A percentile compares a stretch with the other conserved stretches of the same genome.
Conservation (phyloP, 2,329 filamentous ascomycete species). For the Aspergillus arachidicola region DNA sequence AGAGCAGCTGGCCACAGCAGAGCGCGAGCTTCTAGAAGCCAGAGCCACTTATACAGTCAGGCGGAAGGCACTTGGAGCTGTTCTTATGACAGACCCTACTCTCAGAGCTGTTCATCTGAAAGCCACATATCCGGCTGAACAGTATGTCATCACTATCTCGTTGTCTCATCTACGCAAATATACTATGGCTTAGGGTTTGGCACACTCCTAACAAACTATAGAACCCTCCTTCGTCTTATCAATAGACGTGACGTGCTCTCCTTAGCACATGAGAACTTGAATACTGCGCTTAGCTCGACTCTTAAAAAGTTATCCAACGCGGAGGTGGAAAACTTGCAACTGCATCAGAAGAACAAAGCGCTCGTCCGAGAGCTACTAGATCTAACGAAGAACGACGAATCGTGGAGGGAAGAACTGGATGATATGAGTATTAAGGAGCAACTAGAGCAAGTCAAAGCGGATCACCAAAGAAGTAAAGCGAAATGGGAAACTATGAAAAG, state of each 20-base stretch:
- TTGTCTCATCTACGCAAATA: conserved; percentile 9
- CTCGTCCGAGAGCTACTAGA: conserved; percentile 65
- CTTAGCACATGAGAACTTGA: conserved; percentile 63
- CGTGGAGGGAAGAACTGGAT: conserved; percentile 54
- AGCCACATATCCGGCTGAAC: conserved; percentile 66
- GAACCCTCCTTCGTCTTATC: conserved; percentile 68
- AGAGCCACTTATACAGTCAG: conserved; percentile 70
- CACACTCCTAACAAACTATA: conserved; percentile 38
- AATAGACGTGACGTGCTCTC: conserved; percentile 69
- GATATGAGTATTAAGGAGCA: conserved; percentile 58
- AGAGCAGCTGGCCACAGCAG: conserved; percentile 55
- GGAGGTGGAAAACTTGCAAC: conserved; percentile 60
- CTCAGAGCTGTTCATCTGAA: conserved; percentile 75
- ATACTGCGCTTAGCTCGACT: conserved; percentile 55
- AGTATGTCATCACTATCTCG: conserved; percentile 49
- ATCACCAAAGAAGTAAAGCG: conserved; percentile 64
- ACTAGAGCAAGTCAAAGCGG: conserved; percentile 60
- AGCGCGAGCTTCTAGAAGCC: conserved; percentile 69
- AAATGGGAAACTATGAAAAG: conserved; percentile 77
- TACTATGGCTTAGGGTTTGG: not conserved
- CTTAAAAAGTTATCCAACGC: conserved; percentile 58
- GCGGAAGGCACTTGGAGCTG: conserved; percentile 68
- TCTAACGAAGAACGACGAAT: conserved; percentile 61
- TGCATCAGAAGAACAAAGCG: conserved; percentile 63
- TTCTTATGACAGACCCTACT: conserved; percentile 73